Evolutionary conservation across 2,329 filamentous ascomycete genomes (phyloP), one percentile per base, ranked within the genome.

Genomic region (Aspergillus novofumigatus): DNA sequence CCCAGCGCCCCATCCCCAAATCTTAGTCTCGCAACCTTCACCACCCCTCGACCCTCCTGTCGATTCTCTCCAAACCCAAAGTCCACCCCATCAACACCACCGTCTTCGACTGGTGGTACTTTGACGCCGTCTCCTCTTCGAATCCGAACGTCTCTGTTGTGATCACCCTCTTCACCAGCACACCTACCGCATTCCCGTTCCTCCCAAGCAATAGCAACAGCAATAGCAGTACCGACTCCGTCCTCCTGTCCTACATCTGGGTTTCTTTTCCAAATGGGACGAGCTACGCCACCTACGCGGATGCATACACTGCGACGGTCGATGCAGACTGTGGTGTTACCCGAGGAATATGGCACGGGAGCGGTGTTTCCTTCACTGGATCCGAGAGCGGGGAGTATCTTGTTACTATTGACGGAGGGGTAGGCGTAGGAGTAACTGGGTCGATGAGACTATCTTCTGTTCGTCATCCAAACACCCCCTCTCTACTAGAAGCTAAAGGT

Each of bases 81-180:
- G 28, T 72, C 7, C 51, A 56, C 35, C 48, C 42, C 10, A 61
- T 72, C 51, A 73, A 72, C 51, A 20, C 53, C 32, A 63, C 68
- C 26, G 66, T 66, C 20, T 74, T 70, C 49, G 71, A 74, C 61
- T 76, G 73, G 73, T 77, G 75, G 75, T 76, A 75, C 57, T 77
- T 77, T 48, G 73, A 77, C 56, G 71, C 63, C 21, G 65, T 77
- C 10, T 66, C 73, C 1, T 50, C 59, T 2, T 59, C 61, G 7
- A 62, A 68, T 49, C 57, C 65, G 1, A 57, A 62, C 7, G 62
- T 66, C 21, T 69, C 67, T 0, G 51, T 75, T 7, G 65, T 67
- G 0, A 49, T 77, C 17, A 68, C 67, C 23, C 74, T 76, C 60
- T 72, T 70, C 57, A 67, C 67, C 1, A 61, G 68, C 9, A 57